Evolutionary conservation across 345 rosid genomes (phyloP), one percentile per base, ranked within the genome.

Genomic region (Populus alba): DNA sequence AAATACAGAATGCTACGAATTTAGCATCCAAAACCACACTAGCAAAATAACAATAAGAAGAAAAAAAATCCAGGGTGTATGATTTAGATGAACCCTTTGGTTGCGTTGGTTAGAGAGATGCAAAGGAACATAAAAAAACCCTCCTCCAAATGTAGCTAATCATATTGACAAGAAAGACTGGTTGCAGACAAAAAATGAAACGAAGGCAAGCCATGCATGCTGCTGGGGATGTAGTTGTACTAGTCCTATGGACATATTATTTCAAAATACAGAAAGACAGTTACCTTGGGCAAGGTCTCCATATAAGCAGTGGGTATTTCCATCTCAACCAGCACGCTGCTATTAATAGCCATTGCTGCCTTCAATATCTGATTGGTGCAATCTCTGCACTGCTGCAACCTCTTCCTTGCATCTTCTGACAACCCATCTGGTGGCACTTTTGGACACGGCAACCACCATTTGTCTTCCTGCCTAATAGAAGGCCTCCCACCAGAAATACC

Each of bases 281-380:
- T 66, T 88, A 92, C 99, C 97, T 94, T 96, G 27, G 98, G 98
- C 83, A 96, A 86, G 43, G 91, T 84, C 72, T 92, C 99, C 90
- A 91, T 83, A 84, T 94, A 96, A 25, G 97, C 91, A 76, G 77
- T 62, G 4, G 99, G 99, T 71, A 96, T 91, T 83, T 96, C 98
- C 99, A 92, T 96, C 71, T 94, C 98, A 2, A 90, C 88, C 37
- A 96, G 92, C 74, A 96, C 94, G 68, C 92, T 89, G 55, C 92
- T 92, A 85, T 96, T 96, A 77, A 96, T 96, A 1, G 97, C 97
- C 98, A 96, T 88, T 35, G 99, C 97, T 25, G 99, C 99, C 88
- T 97, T 97, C 71, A 94, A 76, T 77, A 97, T 92, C 89, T 97
- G 98, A 78, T 91, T 94, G 2, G 97, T 89, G 77, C 92, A 92